phyloP scores from a whole-genome alignment of 768 basidiomycete genomes.

The Boletus insuetus region DNA sequence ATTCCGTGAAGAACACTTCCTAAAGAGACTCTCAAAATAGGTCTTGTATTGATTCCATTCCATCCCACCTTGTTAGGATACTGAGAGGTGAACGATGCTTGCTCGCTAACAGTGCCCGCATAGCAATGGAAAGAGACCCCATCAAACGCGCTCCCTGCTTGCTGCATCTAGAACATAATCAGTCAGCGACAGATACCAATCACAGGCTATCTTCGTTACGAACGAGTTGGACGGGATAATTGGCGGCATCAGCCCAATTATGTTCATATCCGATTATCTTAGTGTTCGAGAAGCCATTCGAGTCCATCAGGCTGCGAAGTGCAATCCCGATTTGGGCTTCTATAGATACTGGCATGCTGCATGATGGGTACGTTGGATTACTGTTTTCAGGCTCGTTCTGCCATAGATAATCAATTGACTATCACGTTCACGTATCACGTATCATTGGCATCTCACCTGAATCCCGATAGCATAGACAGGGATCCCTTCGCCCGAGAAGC shows the following conservation, averaged over 20 bases:
- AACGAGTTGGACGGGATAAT: constrained; percentile 59
- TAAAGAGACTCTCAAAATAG: constrained; percentile 6
- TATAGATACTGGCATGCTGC: constrained; percentile 48
- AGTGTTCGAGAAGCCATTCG: constrained; percentile 54
- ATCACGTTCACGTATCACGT: not conserved
- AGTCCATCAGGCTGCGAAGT: constrained; percentile 58
- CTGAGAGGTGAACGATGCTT: constrained; percentile 52
- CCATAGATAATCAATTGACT: not conserved
- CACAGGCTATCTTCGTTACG: constrained; percentile 6
- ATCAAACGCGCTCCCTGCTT: constrained; percentile 51
- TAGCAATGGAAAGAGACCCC: constrained; percentile 79
- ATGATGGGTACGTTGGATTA: constrained; percentile 69
- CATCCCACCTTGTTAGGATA: constrained; percentile 49
- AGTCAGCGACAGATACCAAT: not conserved
- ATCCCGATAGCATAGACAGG: constrained; percentile 61
- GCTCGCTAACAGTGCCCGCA: constrained; percentile 48
- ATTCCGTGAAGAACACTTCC: constrained; percentile 55
- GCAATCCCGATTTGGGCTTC: constrained; percentile 59
- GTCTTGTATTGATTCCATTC: not conserved
- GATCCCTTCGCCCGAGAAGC: constrained; percentile 61
- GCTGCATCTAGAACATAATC: constrained; percentile 45
- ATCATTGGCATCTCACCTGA: constrained; percentile 31
- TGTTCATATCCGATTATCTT: constrained; percentile 72
- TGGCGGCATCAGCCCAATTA: constrained; percentile 67
- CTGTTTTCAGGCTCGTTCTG: constrained; percentile 56